Percentiles rank a stretch among this genome's conserved stretches.
These are phyloP conservation scores for Penicillium capsulatum DNA, from an alignment of 2,329 filamentous ascomycete genomes.

Conservation along the genomic window DNA sequence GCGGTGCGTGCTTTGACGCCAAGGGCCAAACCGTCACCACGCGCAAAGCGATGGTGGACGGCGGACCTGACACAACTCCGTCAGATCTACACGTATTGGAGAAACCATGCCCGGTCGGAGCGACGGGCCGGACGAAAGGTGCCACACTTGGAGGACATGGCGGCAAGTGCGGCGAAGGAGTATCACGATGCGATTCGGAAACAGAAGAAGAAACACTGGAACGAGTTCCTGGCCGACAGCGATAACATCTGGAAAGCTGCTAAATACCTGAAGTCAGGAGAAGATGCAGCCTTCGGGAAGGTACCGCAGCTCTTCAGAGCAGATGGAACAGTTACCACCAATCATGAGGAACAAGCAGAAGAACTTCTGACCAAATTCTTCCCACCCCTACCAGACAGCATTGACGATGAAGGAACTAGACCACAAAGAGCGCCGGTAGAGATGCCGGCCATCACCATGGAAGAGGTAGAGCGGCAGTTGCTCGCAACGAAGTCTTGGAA, in stretches of 20 bases:
- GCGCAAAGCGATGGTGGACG: constrained; percentile 22
- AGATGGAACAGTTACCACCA: constrained; percentile 9
- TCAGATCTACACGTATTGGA: too few relatives aligned
- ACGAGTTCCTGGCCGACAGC: constrained; percentile 22
- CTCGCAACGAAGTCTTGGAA: too few relatives aligned
- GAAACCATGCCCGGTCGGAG: too few relatives aligned
- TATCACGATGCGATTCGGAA: constrained; percentile 17
- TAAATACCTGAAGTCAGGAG: constrained; percentile 21
- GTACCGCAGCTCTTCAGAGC: constrained; percentile 15
- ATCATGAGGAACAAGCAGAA: too few relatives aligned
- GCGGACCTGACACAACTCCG: constrained; percentile 19
- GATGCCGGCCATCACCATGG: constrained; percentile 18
- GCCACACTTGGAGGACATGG: constrained; percentile 27
- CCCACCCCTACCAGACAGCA: constrained; percentile 10
- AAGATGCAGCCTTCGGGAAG: constrained; percentile 15
- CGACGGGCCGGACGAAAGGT: too few relatives aligned
- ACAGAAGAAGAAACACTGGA: constrained; percentile 27
- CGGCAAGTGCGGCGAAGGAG: constrained; percentile 14
- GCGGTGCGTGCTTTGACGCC: constrained; percentile 21
- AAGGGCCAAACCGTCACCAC: constrained; percentile 8
- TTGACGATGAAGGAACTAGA: constrained; percentile 15
- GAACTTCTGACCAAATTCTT: constrained; percentile 17
- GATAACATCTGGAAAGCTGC: constrained; percentile 27
- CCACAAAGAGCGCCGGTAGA: constrained; percentile 11
- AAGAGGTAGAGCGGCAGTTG: constrained; percentile 17